Base-by-base conservation (phyloP, 2,329 filamentous ascomycete species). In the Helicocarpus griseus region DNA sequence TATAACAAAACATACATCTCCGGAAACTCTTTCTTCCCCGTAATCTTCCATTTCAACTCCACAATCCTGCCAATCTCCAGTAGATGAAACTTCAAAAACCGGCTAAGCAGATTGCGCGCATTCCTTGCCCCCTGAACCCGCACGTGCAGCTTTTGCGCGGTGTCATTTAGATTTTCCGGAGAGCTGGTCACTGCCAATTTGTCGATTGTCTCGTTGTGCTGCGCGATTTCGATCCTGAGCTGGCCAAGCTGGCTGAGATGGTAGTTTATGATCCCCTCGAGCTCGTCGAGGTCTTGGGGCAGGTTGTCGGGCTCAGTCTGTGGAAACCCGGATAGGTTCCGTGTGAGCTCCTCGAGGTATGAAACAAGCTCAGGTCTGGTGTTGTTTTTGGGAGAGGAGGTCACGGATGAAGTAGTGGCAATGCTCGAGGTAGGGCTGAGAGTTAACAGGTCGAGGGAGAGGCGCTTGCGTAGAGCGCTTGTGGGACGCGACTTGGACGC, bases 201-300 rank as follows among this genome's bases (percentile, higher is more conserved):
- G 5, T 51, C 54, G 36, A 58, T 52, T 5, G 51, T 49, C 9
- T 48, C 43, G 38, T 57, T 57, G 19, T 56, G 48, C 29, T 55
- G 48, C 19, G 58, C 57, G 19, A 58, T 51, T 52, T 66, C 62
- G 38, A 57, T 56, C 45, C 58, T 58, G 22, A 65, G 52, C 41
- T 61, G 50, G 29, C 61, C 58, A 19, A 63, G 56, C 48, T 66
- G 62, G 39, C 56, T 50, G 11, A 63, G 54, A 46, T 63, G 61
- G 48, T 61, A 59, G 50, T 64, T 64, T 38, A 61, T 41, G 19
- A 58, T 51, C 17, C 56, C 59, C 31, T 63, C 60, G 13, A 63
- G 56, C 22, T 52, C 56, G 21, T 38, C 31, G 17, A 48, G 39
- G 33, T 60, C 57, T 5, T 56, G n/a, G 5, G 60, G 59, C 2